Base-by-base conservation (phyloP, 129 eudicot species). In the Scalesia atractyloides region DNA sequence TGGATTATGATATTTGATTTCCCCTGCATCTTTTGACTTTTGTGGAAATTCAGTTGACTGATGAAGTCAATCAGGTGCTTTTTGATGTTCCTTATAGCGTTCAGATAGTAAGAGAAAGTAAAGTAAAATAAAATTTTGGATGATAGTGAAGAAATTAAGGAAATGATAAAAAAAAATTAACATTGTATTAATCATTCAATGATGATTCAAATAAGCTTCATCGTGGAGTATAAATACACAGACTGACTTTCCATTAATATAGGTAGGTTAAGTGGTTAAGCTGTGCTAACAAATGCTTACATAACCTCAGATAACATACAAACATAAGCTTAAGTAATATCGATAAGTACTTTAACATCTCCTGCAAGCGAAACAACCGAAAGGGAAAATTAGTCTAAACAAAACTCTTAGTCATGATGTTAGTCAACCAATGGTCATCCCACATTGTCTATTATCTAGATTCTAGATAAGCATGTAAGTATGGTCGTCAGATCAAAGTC, bases 1-100 rank as follows among this genome's bases (percentile, higher is more conserved):
- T 13, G 37, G 68, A 65, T 37, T 76, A 36, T 67, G 66, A 67
- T 67, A 56, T 44, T 66, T 44, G 58, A 66, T 34, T 73, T 73
- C 14, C 18, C 22, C 58, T 50, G 7, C 50, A 11, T 34, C 34
- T 30, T 30, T 30, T 30, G 34, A 30, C 17, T 16, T 73, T 22
- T 59, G 34, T 59, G 67, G 68, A 43, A 58, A 14, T 43, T 72
- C 30, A 47, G 17, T 61, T 18, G 37, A 48, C 9, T n/a, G 63
- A 69, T 51, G 15, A 26, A 49, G 34, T 69, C 62, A 5, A 34
- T 33, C 6, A 48, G 6, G 22, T 48, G 7, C 0, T 22, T 56
- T 52, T 52, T 18, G 22, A 10, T 13, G 6, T 39, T 39, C 9
- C 9, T 39, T 39, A 5, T 5, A 30, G 34, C 5, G 5, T 30